These are phyloP conservation scores for Suhomyces tanzawaensis DNA, from an alignment of 805 yeast species.

Conservation along the genomic window DNA sequence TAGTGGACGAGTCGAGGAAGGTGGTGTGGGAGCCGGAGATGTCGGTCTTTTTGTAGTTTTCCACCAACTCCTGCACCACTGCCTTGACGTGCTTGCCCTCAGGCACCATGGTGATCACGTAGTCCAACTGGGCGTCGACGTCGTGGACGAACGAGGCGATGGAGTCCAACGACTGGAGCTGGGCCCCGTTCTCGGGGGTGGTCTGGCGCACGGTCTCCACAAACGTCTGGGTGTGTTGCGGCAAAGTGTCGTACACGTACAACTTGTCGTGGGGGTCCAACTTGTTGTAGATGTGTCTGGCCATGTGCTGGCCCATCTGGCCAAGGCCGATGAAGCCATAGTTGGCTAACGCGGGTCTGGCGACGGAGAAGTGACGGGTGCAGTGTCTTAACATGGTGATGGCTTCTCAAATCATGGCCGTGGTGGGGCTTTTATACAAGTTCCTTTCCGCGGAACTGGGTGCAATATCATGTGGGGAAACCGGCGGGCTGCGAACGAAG, in stretches of 20 bases:
- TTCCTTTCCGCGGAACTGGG: too few relatives aligned
- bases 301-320: constrained; percentile 58
- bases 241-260: constrained; percentile 43
- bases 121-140: constrained; percentile 37
- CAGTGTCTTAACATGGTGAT: constrained; percentile 7
- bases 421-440: too few relatives aligned
- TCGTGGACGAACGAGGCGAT: constrained; percentile 26
- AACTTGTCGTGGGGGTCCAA: constrained; percentile 37
- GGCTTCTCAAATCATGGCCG: too few relatives aligned
- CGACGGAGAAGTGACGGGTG: constrained; percentile 6
- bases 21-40: constrained; percentile 20
- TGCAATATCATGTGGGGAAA: too few relatives aligned
- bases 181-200: constrained; percentile 21
- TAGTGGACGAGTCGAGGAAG: constrained; percentile 51
- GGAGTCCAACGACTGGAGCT: constrained; percentile 18
- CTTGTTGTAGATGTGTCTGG: constrained; percentile 44
- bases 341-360: constrained; percentile 11
- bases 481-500: too few relatives aligned
- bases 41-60: constrained; percentile 20
- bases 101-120: constrained; percentile 52
- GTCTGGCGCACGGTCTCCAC: constrained; percentile 20
- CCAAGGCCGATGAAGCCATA: constrained; percentile 59
- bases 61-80: constrained; percentile 39
- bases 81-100: constrained; percentile 49
- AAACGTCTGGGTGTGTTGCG: constrained; percentile 25